These are phyloP conservation scores for Saccharomycopsis javanensis DNA, from an alignment of 805 yeast genomes.

Conservation along the genomic window DNA sequence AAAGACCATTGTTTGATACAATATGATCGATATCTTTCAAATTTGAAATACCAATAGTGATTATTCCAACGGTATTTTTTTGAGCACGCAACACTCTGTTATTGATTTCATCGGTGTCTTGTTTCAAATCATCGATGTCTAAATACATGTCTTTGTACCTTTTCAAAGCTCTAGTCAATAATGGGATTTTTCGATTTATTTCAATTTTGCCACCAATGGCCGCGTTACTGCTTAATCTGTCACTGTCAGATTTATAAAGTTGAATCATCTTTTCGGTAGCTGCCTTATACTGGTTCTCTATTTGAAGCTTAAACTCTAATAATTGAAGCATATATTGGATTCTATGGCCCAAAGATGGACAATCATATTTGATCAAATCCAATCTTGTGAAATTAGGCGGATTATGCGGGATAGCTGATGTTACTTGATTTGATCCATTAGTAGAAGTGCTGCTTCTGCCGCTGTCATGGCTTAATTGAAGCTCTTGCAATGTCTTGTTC, in stretches of 20 bases:
- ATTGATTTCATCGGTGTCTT: slow-evolving; percentile 55
- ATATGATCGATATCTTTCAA: slow-evolving; percentile 89
- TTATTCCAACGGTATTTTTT: slow-evolving; percentile 65
- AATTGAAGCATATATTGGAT: slow-evolving; percentile 95
- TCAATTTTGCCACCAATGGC: slow-evolving; percentile 85
- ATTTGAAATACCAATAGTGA: slow-evolving; percentile 63
- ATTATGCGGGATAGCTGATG: slow-evolving; percentile 7
- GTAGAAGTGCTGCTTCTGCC: not conserved
- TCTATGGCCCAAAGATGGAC: slow-evolving; percentile 89
- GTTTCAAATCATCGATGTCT: slow-evolving; percentile 48
- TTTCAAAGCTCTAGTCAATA: slow-evolving; percentile 73
- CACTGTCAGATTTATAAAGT: slow-evolving; percentile 86
- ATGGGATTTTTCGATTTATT: slow-evolving; percentile 73
- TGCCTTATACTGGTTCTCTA: slow-evolving; percentile 85
- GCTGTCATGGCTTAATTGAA: slow-evolving; percentile 24
- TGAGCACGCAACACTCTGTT: slow-evolving; percentile 71
- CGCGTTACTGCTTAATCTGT: slow-evolving; percentile 70
- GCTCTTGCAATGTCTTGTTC: slow-evolving; percentile 61
- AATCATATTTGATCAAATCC: slow-evolving; percentile 83
- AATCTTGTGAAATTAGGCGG: slow-evolving; percentile 37
- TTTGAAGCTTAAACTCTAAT: slow-evolving; percentile 85
- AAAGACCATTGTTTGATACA: slow-evolving; percentile 37
- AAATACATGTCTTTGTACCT: slow-evolving; percentile 86
- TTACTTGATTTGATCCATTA: too few species aligned
- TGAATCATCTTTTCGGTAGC: slow-evolving; percentile 86